Conservation (phyloP, 192 early-diverging fungal species). For the Glomus cerebriforme region DNA sequence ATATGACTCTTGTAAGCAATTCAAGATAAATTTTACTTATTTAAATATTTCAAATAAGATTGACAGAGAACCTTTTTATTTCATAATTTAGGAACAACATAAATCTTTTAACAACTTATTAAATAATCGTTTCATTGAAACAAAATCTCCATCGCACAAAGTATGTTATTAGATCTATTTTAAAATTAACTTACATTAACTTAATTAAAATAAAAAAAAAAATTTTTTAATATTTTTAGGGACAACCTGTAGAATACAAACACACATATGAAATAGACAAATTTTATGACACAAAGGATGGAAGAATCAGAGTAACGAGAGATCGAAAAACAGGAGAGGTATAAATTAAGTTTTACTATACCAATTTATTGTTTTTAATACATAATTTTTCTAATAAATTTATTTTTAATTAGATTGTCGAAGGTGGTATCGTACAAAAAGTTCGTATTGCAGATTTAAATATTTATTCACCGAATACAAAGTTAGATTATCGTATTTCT, state of each 20-base stretch:
- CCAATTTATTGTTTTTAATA: background rate
- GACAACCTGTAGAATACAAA: constrained; percentile 63
- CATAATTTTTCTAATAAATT: background rate
- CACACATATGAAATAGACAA: constrained; percentile 76
- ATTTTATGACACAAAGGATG: constrained; percentile 49
- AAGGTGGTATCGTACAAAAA: constrained; percentile 70
- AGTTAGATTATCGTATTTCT: constrained; percentile 85
- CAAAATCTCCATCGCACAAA: constrained; percentile 38
- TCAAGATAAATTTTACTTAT: background rate
- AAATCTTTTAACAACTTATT: constrained; percentile 80
- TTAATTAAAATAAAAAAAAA: background rate
- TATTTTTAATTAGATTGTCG: constrained; percentile 40
- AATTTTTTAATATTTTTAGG: constrained; percentile 36
- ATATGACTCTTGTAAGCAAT: constrained; percentile 71
- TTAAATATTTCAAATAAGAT: background rate
- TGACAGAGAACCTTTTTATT: too few species aligned
- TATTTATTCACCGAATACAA: constrained; percentile 76
- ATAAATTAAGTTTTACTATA: background rate
- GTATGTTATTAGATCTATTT: background rate
- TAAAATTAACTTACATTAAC: too few species aligned
- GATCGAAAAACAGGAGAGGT: constrained; percentile 64
- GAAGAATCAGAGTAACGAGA: constrained; percentile 63
- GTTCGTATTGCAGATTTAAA: constrained; percentile 82
- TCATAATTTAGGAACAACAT: constrained; percentile 64
- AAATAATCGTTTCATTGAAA: constrained; percentile 69